phyloP scores from a whole-genome alignment of 2,329 filamentous ascomycete species.

The Cladosporium phlei region DNA sequence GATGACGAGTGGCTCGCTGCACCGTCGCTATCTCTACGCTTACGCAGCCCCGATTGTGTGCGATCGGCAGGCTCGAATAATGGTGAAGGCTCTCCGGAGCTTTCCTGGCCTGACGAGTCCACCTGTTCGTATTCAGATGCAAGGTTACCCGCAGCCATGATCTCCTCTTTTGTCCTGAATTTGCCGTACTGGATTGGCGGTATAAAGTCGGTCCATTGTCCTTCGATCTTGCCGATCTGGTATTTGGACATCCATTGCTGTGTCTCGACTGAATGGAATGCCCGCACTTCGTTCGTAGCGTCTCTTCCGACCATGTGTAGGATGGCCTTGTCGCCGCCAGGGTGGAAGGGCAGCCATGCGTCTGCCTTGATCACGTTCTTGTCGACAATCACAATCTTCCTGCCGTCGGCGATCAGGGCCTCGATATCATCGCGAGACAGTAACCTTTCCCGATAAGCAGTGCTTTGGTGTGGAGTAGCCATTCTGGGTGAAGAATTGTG shows the following conservation, averaged over 20 bases:
- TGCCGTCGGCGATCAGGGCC: slow-evolving; percentile 74
- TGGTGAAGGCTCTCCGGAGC: slow-evolving; percentile 55
- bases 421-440: slow-evolving; percentile 53
- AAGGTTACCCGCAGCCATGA: slow-evolving; percentile 15
- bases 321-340: slow-evolving; percentile 86
- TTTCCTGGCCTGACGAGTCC: slow-evolving; percentile 26
- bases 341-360: slow-evolving; percentile 82
- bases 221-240: slow-evolving; percentile 76
- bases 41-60: neutral
- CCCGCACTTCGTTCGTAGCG: slow-evolving; percentile 88
- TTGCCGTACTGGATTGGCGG: slow-evolving; percentile 87
- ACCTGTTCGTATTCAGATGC: slow-evolving; percentile 29
- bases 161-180: slow-evolving; percentile 55
- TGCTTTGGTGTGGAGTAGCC: slow-evolving; percentile 14
- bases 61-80: slow-evolving; percentile 53
- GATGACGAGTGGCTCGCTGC: slow-evolving; percentile 41
- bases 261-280: slow-evolving; percentile 83
- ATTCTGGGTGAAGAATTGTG: slow-evolving; percentile 12
- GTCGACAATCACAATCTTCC: slow-evolving; percentile 74
- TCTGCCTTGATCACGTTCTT: slow-evolving; percentile 80
- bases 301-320: slow-evolving; percentile 69
- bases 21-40: neutral
- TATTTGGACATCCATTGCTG: slow-evolving; percentile 72
- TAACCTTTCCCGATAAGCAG: slow-evolving; percentile 19
- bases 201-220: slow-evolving; percentile 78